Evolutionary conservation across 768 basidiomycete genomes (phyloP).

Genomic region (Suillus luteus): DNA sequence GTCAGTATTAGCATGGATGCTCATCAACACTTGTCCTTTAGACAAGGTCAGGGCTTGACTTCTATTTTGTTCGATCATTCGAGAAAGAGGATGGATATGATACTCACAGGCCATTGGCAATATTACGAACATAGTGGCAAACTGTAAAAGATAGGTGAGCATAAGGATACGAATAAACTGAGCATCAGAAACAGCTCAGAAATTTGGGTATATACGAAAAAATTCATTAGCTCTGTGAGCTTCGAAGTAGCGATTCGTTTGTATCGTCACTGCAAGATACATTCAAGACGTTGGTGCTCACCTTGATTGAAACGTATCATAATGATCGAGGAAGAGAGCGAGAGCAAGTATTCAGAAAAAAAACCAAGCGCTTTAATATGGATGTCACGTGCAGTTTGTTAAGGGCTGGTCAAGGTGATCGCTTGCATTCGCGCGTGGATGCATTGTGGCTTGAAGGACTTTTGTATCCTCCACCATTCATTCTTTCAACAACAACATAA

Average conservation of each 20-base stretch:
- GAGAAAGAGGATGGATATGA: slow-evolving; percentile 15
- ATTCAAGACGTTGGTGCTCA: slow-evolving; percentile 33
- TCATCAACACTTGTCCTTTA: slow-evolving; percentile 75
- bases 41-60: slow-evolving; percentile 90
- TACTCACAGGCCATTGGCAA: slow-evolving; percentile 36
- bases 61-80: slow-evolving; percentile 76
- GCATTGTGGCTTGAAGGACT: slow-evolving; percentile 15
- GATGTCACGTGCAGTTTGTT: slow-evolving; percentile 34
- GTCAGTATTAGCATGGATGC: slow-evolving; percentile 91
- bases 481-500: slow-evolving; percentile 23
- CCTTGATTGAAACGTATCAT: slow-evolving; percentile 13
- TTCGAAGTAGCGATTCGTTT: slow-evolving; percentile 90
- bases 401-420: slow-evolving; percentile 36
- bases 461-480: slow-evolving; percentile 18
- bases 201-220: slow-evolving; percentile 87
- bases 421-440: slow-evolving; percentile 1
- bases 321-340: slow-evolving; percentile 11
- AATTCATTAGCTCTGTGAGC: slow-evolving; percentile 64
- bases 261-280: slow-evolving; percentile 56
- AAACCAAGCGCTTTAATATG: slow-evolving; percentile 16
- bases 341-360: slow-evolving; percentile 16
- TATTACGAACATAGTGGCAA: not conserved
- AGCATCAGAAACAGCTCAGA: slow-evolving; percentile 54
- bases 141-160: slow-evolving; percentile 10
- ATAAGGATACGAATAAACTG: not conserved